A percentile compares a stretch with the other conserved stretches of the same genome.
Conservation (phyloP, 345 rosid genomes). For the Camelina laxa region DNA sequence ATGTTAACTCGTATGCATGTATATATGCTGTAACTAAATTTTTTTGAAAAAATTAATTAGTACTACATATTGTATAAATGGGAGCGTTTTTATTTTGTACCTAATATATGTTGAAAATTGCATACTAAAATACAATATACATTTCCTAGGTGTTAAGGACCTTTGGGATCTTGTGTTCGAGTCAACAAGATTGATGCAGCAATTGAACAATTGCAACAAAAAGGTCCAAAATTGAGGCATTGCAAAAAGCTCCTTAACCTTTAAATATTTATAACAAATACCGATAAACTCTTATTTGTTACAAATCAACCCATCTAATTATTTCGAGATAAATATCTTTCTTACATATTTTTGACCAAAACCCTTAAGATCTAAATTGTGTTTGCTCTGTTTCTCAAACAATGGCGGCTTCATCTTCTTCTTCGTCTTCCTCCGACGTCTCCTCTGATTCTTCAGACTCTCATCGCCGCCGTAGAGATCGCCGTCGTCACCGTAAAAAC, state of each 20-base stretch:
- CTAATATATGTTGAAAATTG: no score
- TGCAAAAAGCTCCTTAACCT: constrained; percentile 6
- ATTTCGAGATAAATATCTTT: background rate
- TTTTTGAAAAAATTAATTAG: no score
- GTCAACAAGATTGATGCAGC: no score
- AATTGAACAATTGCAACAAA: no score
- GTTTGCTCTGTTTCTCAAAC: constrained; percentile 3
- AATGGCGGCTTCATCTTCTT: constrained; percentile 81
- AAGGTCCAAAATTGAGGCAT: background rate
- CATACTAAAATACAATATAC: no score
- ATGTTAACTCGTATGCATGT: no score
- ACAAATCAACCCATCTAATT: background rate
- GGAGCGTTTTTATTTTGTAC: no score
- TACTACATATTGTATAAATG: no score
- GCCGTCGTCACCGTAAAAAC: constrained; percentile 45
- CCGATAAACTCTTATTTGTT: background rate
- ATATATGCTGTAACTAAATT: no score
- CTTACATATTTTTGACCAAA: constrained; percentile 14
- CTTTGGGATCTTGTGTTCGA: no score
- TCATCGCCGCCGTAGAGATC: constrained; percentile 58
- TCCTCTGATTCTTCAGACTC: constrained; percentile 62
- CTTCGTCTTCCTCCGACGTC: constrained; percentile 53
- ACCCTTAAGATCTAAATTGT: constrained; percentile 36
- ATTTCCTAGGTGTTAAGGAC: no score
- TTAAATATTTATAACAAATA: background rate